A percentile compares a stretch with the other conserved stretches of the same genome.
Evolutionary conservation across 176 grass and related monocot species (phyloP).

Genomic region (Oryza punctata): DNA sequence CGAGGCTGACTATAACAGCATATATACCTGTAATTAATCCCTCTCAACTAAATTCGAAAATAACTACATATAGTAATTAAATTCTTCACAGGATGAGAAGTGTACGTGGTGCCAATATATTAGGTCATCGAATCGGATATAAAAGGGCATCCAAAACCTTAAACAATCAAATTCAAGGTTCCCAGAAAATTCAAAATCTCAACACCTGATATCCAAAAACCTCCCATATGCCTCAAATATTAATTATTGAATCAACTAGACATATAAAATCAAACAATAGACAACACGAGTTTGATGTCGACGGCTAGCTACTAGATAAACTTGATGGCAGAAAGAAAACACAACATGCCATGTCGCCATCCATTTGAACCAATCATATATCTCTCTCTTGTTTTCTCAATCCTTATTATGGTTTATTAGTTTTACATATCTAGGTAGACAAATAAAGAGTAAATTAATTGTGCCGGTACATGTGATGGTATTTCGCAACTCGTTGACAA

Average conservation of each 20-base stretch:
- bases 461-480: no score
- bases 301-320: background rate
- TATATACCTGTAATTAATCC: background rate
- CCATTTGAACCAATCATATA: background rate
- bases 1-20: background rate
- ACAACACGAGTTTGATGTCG: background rate
- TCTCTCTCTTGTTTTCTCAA: background rate
- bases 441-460: background rate
- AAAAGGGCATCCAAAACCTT: no score
- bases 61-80: background rate
- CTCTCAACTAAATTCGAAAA: background rate
- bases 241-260: background rate
- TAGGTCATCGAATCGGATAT: no score
- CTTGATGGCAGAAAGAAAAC: background rate
- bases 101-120: no score
- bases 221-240: background rate
- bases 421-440: background rate
- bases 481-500: no score
- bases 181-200: background rate
- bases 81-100: background rate
- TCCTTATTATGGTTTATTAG: background rate
- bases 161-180: no score
- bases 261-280: background rate
- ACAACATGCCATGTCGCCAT: background rate
- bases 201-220: background rate